Base-by-base conservation (phyloP, 1,284 basidiomycete genomes). In the Leccinum huronense region DNA sequence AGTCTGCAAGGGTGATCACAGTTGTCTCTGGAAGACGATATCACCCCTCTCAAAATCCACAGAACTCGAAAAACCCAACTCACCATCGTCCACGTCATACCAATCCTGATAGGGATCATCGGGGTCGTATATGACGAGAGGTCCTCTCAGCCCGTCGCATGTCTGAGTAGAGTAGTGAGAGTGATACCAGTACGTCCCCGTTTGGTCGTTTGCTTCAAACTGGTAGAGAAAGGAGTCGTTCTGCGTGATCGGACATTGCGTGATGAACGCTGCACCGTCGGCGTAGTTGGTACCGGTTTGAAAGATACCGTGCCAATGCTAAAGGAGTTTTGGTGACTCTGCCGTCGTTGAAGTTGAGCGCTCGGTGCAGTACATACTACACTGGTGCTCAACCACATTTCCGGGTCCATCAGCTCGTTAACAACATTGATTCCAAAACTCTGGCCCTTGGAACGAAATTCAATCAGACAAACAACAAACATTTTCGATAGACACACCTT, bases 11-110 rank as follows among this genome's bases (percentile, higher is more conserved):
- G 23, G 51, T 54, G 27, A 54, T 54, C 51, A 54, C 51, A 13
- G 51, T 54, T 30, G 51, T 54, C 23, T 54, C 51, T 54, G 51
- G 6, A 30, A 16, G 14, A 30, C 10, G 14, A 54, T 30, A 19
- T 54, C 14, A 54, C 14, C 30, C 6, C 19, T 54, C 14, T 13
- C 27, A 16, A 16, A 5, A 16, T 54, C 16, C 5, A 54, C 27
- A 30, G 14, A 54, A 14, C 27, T 14, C 13, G n/a, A 48, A 54
- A 14, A 5, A n/a, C n/a, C 27, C 27, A 23, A 30, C 51, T 54
- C 14, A 54, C 51, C 51, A 54, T 54, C 51, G 27, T 54, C 51
- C 51, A 54, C 51, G 5, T 54, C 51, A 54, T 54, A 54, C 23
- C 23, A 30, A 14, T 23, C 23, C 51, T 54, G 11, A 16, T 54